Base-by-base conservation (phyloP, 2,329 filamentous ascomycete species). In the Tolypocladium album region DNA sequence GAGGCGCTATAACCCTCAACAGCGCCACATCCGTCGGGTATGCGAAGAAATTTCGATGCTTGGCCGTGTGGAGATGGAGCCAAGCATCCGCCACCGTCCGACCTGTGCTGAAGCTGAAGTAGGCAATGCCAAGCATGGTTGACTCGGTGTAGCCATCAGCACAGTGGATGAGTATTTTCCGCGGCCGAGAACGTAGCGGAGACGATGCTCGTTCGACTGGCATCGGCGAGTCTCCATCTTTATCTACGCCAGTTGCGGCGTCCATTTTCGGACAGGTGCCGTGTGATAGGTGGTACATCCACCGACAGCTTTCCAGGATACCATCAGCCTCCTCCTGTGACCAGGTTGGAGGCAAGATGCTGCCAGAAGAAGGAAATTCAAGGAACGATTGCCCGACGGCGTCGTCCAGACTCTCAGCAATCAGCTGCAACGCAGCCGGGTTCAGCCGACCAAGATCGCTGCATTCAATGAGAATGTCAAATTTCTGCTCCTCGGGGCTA, bases 311-410 rank as follows among this genome's bases (percentile, higher is more conserved):
- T 60, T 92, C 88, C 50, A 97, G 78, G 50, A 97, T 86, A 34
- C 87, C 89, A 69, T 96, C 91, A 1, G 90, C 85, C 72, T 97
- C 93, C 11, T 82, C 79, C 61, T 92, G 89, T 1, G 88, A 90
- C 83, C 89, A 95, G 0, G 88, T 89, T 2, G 92, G 89, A 2
- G 90, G 88, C 67, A 93, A 81, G 59, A 97, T 89, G 67, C 90
- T 95, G n/a, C 94, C 94, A 1, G 93, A 97, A 0, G 92, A 94
- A 1, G 93, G 93, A 63, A 97, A 97, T 65, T 96, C 89, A n/a
- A 74, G 68, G 34, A 70, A 70, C 6, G 63, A 66, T 36, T 69
- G 68, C 40, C 68, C 71, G 42, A 67, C 67, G 7, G 75, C 74
- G 15, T 78, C 75, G 55, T 80, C 73, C 0, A 81, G 68, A 61